Evolutionary conservation across 345 rosid genomes (phyloP), one percentile per base, ranked within the genome.

Genomic region (Camelina laxa): DNA sequence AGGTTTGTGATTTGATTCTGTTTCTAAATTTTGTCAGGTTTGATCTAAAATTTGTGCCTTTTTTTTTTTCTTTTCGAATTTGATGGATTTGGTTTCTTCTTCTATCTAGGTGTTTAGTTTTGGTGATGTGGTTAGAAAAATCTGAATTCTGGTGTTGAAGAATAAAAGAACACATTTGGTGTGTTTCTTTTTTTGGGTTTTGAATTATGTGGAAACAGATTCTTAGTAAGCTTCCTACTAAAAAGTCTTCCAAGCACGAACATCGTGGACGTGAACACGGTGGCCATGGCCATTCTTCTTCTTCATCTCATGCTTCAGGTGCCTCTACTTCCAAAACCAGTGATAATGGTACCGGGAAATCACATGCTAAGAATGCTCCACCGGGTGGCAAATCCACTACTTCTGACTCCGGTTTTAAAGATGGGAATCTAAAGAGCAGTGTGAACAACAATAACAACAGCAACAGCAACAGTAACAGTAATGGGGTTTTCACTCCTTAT

Each of bases 161-260:
- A 27, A 27, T 0, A 0, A 57, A 45, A 55, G 6, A 60, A 60
- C 19, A 8, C 15, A 36, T 36, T 27, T 36, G 63, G 9, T 59
- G 64, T 35, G 45, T 17, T 17, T 59, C n/a, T 3, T 5, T 27
- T 27, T 27, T 27, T 27, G 30, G 30, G 45, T 21, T 59, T 51
- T 76, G 61, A 80, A 80, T 54, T 69, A 91, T 93, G 98, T 72
- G 92, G 80, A 91, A 85, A 69, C 92, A 91, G 81, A 84, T 93
- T 77, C 83, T 93, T 9, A 85, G 86, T 50, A 91, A 88, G 91
- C 88, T 93, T 80, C 98, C 98, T 1, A 85, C 98, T 1, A 85
- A 87, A 53, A 93, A 93, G 85, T 89, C 91, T 14, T 87, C 93
- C 3, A 91, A 86, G 80, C 80, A 85, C 1, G 76, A 83, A 61